A percentile compares a stretch with the other conserved stretches of the same genome.
Conservation (phyloP, 1,139 yeast genomes). For the Yamadazyma friedrichii region DNA sequence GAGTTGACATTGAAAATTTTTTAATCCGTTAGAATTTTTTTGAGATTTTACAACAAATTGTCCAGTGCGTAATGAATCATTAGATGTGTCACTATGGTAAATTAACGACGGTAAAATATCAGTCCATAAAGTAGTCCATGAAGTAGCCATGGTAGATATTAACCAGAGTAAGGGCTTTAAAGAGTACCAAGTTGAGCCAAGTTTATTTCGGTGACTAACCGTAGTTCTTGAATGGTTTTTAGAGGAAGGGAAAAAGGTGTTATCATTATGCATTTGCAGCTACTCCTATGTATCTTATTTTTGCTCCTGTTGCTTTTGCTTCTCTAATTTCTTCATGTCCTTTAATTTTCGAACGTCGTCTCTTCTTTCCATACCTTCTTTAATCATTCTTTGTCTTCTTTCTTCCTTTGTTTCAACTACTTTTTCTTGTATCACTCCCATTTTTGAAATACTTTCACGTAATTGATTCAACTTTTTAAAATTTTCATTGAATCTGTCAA, state of each 20-base stretch:
- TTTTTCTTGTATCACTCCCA: conserved; percentile 14
- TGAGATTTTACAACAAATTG: no score
- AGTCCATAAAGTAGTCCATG: no score
- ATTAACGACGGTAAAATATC: no score
- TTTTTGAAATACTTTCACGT: conserved; percentile 37
- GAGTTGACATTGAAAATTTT: conserved; percentile 13
- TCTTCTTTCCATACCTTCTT: conserved; percentile 59
- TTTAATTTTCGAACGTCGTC: conserved; percentile 28
- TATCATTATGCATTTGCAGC: no score
- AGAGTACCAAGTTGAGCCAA: no score
- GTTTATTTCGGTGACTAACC: no score
- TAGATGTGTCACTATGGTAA: not conserved
- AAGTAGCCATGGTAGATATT: no score
- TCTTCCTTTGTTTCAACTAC: conserved; percentile 46
- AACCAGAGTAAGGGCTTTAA: no score
- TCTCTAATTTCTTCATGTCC: conserved; percentile 15
- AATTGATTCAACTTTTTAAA: conserved; percentile 51
- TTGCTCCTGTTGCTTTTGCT: not conserved
- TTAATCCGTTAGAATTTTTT: not conserved
- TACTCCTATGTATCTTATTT: no score
- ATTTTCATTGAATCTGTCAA: conserved; percentile 65
- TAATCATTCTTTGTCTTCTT: conserved; percentile 55
- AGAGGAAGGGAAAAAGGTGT: no score
- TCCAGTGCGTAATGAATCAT: not conserved
- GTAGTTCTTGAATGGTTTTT: no score